Evolutionary conservation across 345 rosid genomes (phyloP).

Genomic region (Trapa bicornis): DNA sequence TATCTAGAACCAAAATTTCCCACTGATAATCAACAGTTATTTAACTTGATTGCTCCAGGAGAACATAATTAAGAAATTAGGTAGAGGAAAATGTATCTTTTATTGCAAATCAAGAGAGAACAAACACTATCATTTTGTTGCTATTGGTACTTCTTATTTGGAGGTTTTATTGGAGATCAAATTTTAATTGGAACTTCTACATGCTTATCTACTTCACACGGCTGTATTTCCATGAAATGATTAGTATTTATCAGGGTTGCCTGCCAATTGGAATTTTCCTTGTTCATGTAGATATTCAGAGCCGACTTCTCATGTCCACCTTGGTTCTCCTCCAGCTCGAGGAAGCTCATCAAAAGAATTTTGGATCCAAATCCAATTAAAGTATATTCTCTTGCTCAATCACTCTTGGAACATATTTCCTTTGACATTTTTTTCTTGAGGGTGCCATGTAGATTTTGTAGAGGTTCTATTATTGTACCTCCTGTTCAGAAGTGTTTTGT

Average conservation of each 20-base stretch:
- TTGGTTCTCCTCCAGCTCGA: conserved; percentile 83
- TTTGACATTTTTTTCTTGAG: neutral
- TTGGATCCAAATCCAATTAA: conserved; percentile 70
- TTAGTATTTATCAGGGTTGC: neutral
- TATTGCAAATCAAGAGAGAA: neutral
- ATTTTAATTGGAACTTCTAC: neutral
- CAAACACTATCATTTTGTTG: neutral
- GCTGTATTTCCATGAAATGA: neutral
- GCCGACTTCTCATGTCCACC: conserved; percentile 80
- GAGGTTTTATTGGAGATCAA: neutral
- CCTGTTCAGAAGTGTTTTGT: conserved; percentile 7
- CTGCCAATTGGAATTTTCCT: neutral
- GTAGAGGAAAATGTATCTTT: neutral
- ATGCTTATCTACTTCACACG: neutral
- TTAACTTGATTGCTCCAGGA: neutral
- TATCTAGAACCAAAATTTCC: neutral
- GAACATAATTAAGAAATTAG: neutral
- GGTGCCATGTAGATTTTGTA: neutral
- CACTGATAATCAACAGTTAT: neutral
- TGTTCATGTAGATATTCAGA: conserved; percentile 38
- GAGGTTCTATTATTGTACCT: neutral
- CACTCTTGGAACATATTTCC: neutral
- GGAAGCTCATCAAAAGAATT: conserved; percentile 65
- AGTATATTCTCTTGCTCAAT: conserved; percentile 22
- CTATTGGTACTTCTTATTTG: neutral